Percentiles rank a stretch among this genome's conserved stretches.
These are phyloP conservation scores for Hansenula anomala DNA, from an alignment of 1,139 yeast species.

Conservation along the genomic window DNA sequence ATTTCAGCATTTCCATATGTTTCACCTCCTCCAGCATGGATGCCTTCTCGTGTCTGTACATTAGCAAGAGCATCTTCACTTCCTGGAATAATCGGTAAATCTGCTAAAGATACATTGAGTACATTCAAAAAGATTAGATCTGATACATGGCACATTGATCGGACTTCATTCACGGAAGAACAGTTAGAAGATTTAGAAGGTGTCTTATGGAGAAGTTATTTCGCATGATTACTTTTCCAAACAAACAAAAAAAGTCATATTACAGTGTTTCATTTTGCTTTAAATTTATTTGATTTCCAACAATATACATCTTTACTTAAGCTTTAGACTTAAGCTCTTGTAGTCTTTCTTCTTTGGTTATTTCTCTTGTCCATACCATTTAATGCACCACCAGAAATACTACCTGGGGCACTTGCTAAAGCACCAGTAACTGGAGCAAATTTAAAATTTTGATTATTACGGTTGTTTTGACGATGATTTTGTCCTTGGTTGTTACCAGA, in stretches of 20 bases:
- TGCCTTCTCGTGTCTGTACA: constrained; percentile 67
- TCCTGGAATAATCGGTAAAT: constrained; percentile 75
- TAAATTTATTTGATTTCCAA: not conserved
- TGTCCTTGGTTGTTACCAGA: constrained; percentile 14
- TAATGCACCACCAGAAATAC: constrained; percentile 30
- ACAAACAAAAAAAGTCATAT: not conserved
- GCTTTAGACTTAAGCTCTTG: constrained; percentile 11
- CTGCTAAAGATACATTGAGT: constrained; percentile 79
- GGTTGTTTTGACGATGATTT: constrained; percentile 20
- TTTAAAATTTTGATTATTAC: constrained; percentile 23
- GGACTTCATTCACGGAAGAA: constrained; percentile 66
- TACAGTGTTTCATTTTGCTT: too few species aligned
- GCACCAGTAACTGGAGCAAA: constrained; percentile 28
- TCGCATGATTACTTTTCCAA: too few species aligned
- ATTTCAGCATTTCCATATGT: constrained; percentile 87
- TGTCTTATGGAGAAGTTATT: constrained; percentile 88
- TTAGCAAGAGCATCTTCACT: constrained; percentile 57
- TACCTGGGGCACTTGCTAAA: constrained; percentile 24
- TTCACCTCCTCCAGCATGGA: constrained; percentile 92
- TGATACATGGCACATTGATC: constrained; percentile 95
- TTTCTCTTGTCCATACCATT: constrained; percentile 28
- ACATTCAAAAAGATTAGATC: constrained; percentile 89
- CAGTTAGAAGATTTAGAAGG: constrained; percentile 93
- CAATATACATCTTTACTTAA: constrained; percentile 1
- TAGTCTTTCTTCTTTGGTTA: constrained; percentile 13